phyloP scores from a whole-genome alignment of 2,329 filamentous ascomycete genomes.

The Arthrobotrys entomopaga region DNA sequence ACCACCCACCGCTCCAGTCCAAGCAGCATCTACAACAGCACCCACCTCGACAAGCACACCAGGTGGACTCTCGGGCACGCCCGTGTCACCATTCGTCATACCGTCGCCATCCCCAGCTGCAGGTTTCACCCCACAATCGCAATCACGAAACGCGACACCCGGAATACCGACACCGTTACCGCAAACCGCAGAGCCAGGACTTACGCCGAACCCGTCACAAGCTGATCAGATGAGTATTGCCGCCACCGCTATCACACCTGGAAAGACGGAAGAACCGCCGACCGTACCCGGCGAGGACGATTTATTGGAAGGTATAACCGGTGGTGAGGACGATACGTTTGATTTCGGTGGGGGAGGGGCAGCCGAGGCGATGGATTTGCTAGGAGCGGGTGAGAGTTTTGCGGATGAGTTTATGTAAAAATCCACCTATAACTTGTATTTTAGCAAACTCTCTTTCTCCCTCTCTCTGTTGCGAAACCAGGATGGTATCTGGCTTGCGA shows the following conservation, averaged over 20 bases:
- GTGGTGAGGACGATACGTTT: conserved; percentile 35
- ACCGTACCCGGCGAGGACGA: conserved; percentile 50
- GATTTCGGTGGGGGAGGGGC: conserved; percentile 32
- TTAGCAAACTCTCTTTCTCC: no score
- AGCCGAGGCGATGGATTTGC: conserved; percentile 46
- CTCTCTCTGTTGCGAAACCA: no score
- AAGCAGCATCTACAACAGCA: conserved; percentile 5
- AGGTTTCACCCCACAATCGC: conserved; percentile 25
- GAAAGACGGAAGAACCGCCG: conserved; percentile 45
- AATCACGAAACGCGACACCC: conserved; percentile 35
- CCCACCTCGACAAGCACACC: conserved; percentile 13
- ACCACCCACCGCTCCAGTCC: neutral
- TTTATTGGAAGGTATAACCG: conserved; percentile 31
- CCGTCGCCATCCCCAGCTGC: conserved; percentile 35
- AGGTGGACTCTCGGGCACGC: conserved; percentile 19
- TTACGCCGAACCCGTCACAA: neutral
- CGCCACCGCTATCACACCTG: neutral
- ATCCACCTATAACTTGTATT: no score
- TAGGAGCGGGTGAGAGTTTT: conserved; percentile 40
- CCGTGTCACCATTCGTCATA: conserved; percentile 47
- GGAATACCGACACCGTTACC: conserved; percentile 38
- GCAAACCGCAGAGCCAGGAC: conserved; percentile 30
- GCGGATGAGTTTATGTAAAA: conserved; percentile 42
- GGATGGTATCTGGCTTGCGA: no score
- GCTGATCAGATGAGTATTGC: neutral